Evolutionary conservation across 257 asterid species (phyloP).

Genomic region (Solanum habrochaites): DNA sequence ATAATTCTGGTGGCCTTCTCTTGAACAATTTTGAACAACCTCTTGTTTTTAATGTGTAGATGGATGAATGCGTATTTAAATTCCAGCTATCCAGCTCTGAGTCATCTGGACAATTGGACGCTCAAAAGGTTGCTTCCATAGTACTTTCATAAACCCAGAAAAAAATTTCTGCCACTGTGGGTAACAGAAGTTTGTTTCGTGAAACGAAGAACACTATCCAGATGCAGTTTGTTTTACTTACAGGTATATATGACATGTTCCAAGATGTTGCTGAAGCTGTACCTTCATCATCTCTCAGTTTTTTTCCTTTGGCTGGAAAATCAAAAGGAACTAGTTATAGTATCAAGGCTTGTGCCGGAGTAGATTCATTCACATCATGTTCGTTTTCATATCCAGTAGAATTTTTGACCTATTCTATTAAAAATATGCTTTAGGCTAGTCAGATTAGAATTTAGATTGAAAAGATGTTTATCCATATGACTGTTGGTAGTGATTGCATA

Average conservation of each 20-base stretch:
- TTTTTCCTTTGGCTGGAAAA: not conserved
- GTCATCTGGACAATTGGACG: slow-evolving; percentile 84
- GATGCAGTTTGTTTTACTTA: slow-evolving; percentile 68
- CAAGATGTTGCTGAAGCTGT: not conserved
- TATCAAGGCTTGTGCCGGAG: not conserved
- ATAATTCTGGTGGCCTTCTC: not conserved
- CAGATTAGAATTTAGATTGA: not conserved
- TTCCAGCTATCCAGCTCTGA: slow-evolving; percentile 56
- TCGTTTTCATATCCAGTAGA: not conserved
- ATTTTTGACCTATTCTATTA: not conserved
- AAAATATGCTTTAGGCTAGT: not conserved
- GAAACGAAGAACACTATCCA: slow-evolving; percentile 92
- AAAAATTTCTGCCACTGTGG: slow-evolving; percentile 75
- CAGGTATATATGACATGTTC: slow-evolving; percentile 40
- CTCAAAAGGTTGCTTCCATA: slow-evolving; percentile 79
- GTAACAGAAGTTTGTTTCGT: slow-evolving; percentile 94
- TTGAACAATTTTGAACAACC: not conserved
- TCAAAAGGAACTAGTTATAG: not conserved
- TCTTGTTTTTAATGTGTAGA: slow-evolving; percentile 31
- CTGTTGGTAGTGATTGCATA: not conserved
- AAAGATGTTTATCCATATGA: not conserved
- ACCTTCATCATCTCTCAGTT: not conserved
- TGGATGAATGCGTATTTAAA: slow-evolving; percentile 81
- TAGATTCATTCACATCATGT: not conserved
- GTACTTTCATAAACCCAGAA: slow-evolving; percentile 73